Evolutionary conservation across 2,329 filamentous ascomycete species (phyloP), one percentile per base, ranked within the genome.

Genomic region (Sporothrix dimorphospora): DNA sequence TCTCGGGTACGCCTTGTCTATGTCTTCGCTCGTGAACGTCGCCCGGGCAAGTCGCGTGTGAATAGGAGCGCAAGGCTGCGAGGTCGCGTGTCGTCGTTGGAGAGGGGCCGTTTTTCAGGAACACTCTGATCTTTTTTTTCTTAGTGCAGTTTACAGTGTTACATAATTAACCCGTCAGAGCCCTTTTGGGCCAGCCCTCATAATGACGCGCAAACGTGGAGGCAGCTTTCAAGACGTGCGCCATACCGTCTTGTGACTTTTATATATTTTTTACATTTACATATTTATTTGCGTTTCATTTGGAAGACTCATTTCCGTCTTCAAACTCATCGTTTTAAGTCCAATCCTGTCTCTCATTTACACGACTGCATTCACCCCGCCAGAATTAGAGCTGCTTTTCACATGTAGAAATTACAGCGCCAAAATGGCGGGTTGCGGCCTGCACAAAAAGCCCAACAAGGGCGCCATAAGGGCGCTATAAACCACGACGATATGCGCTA

Each of bases 131-230:
- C 59, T 65, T 47, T 27, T 65, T 65, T 65, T 47, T 47, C 42
- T 61, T 67, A 67, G 63, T 67, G 63, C 42, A 19, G n/a, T 47
- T 51, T 66, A 47, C 40, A 47, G 24, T 45, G 57, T 65, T 65
- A 65, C 40, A 47, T 65, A 65, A 65, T 21, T 65, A 65, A 65
- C 40, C 61, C n/a, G 19, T 14, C 12, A 57, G 27, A 59, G 57
- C n/a, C 9, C 42, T 21, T 63, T 63, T 24, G 14, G 38, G 12
- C n/a, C 14, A 11, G 5, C 19, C 38, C 42, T 24, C 57, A 63
- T 21, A 40, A 61, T n/a, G 30, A 40, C 57, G 57, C 11, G 34
- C 6, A 63, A 11, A 24, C 27, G 34, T 19, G n/a, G n/a, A 12
- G 30, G 24, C 24, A 34, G 27, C 27, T 8, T 34, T 19, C 27